A percentile compares a stretch with the other conserved stretches of the same genome.
Evolutionary conservation across 2,329 filamentous ascomycete species (phyloP).

Genomic region (Verticillium alfalfae): DNA sequence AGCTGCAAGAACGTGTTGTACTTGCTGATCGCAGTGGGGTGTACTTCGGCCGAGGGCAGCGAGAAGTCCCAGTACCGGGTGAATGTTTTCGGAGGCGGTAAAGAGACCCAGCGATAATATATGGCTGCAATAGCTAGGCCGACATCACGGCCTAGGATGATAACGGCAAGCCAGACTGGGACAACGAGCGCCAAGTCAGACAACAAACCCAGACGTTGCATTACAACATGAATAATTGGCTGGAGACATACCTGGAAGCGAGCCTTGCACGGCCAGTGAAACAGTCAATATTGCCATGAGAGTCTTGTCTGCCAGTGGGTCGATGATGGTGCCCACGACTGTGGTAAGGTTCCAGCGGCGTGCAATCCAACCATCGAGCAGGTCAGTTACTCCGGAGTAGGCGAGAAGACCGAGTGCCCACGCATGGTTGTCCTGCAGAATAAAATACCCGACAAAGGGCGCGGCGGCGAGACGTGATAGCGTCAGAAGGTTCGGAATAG

Average conservation of each 20-base stretch:
- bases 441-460: constrained; percentile 80
- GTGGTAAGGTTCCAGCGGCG: constrained; percentile 83
- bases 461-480: constrained; percentile 78
- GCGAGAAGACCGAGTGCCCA: constrained; percentile 81
- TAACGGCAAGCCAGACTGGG: constrained; percentile 75
- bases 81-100: constrained; percentile 91
- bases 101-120: constrained; percentile 92
- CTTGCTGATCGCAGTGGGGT: constrained; percentile 78
- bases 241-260: constrained; percentile 62
- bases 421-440: constrained; percentile 75
- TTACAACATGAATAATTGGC: background rate
- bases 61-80: constrained; percentile 95
- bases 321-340: constrained; percentile 89
- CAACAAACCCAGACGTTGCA: background rate
- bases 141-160: constrained; percentile 86
- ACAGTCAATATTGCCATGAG: constrained; percentile 92
- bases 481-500: constrained; percentile 89
- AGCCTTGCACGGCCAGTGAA: constrained; percentile 76
- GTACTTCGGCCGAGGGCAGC: constrained; percentile 79
- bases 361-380: constrained; percentile 92
- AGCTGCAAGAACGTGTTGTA: constrained; percentile 93
- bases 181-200: background rate
- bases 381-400: constrained; percentile 86
- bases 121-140: constrained; percentile 80
- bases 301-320: constrained; percentile 94